Base-by-base conservation (phyloP, 352 stramenopile species). In the Thalassiosira allenii region DNA sequence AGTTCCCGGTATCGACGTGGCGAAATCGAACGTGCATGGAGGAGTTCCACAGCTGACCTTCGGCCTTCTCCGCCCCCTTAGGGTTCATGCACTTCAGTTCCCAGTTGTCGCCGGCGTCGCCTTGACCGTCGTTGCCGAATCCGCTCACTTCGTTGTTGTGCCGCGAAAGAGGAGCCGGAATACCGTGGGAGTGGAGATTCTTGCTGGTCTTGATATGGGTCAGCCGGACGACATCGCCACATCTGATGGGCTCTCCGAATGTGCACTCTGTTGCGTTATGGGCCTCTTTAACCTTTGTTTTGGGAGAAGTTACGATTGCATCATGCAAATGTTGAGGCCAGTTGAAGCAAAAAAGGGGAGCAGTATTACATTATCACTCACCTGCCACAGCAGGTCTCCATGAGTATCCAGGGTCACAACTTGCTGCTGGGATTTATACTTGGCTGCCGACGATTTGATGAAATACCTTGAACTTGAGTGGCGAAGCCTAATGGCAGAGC, bases 351-450 rank as follows among this genome's bases (percentile, higher is more conserved):
- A 14, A 14, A 14, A 14, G 37, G 37, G 6, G 14, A 44, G 6
- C 37, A 6, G 37, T 6, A 44, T 6, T 44, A 14, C 14, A 14
- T 6, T 40, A 49, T 41, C 12, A 30, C 52, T 75, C 37, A 75
- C 65, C 66, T 76, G 66, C 66, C 52, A 76, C 34, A 67, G 17
- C 30, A 57, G 2, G 33, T 63, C 37, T 57, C 34, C 51, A 17
- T 5, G 2, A 40, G 34, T 57, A 22, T 63, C 34, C 3, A 81
- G 75, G 11, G 92, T 95, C 14, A 96, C 91, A 73, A 92, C 90
- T 81, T 96, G 92, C 73, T 96, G 92, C n/a, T 89, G 89, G 47
- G 68, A 89, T n/a, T n/a, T n/a, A n/a, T n/a, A n/a, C n/a, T n/a
- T n/a, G n/a, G n/a, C n/a, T n/a, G n/a, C n/a, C n/a, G n/a, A n/a